Evolutionary conservation across 23 red algal genomes (phyloP).

Genomic region (Gracilaria gracilis): DNA sequence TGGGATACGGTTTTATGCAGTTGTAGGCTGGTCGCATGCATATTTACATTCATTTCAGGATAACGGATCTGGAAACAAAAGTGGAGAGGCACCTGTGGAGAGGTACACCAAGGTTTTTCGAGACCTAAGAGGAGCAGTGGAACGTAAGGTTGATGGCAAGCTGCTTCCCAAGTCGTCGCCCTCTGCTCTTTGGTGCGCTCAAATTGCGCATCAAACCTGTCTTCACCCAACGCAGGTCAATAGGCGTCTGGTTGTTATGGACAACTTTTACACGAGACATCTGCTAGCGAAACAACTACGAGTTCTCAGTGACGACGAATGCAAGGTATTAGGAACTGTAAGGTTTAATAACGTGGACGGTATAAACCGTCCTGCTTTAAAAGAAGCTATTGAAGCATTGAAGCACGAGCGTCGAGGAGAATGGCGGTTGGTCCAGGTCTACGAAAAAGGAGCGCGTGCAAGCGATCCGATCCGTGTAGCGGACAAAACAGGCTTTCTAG

Average conservation of each 20-base stretch:
- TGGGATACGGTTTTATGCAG: conserved; percentile 1
- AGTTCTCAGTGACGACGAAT: neutral
- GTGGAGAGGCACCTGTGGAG: neutral
- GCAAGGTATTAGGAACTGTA: neutral
- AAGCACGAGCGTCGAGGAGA: neutral
- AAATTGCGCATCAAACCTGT: neutral
- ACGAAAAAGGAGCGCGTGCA: no score
- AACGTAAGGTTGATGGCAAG: neutral
- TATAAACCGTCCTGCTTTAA: neutral
- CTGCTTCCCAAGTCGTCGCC: neutral
- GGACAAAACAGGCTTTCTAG: neutral
- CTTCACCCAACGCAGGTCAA: neutral
- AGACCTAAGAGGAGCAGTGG: neutral
- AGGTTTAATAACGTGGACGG: neutral
- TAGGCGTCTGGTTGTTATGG: neutral
- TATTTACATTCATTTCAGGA: neutral
- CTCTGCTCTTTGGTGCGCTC: conserved; percentile 6
- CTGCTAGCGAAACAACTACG: neutral
- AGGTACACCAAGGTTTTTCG: conserved; percentile 14
- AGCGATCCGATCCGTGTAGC: neutral
- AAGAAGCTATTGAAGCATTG: conserved; percentile 4
- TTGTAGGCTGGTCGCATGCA: conserved; percentile 1
- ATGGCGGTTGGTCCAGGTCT: neutral
- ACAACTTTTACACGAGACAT: conserved; percentile 14
- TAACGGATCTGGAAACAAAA: conserved; percentile 13